These are phyloP conservation scores for Lagerstroemia speciosa DNA, from an alignment of 345 rosid species.

Conservation along the genomic window DNA sequence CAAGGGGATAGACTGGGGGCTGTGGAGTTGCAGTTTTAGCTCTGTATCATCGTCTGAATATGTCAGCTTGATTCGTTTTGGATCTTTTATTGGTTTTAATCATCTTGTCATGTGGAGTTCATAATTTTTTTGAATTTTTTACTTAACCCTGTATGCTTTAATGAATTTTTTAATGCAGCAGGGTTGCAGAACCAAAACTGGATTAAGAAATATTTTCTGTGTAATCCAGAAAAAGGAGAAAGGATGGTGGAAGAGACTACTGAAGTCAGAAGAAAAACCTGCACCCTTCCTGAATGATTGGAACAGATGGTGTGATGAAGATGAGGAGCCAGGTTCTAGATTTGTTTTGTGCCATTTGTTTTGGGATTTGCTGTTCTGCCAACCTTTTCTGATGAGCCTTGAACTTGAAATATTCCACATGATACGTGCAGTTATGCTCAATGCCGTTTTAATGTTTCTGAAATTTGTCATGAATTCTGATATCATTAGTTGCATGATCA, in stretches of 20 bases:
- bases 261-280: conserved; percentile 78
- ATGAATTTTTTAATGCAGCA: conserved; percentile 20
- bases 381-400: background rate
- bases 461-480: background rate
- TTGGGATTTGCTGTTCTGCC: background rate
- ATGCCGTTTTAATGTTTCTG: background rate
- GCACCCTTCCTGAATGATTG: conserved; percentile 98
- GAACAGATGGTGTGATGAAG: conserved; percentile 99
- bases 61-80: background rate
- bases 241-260: conserved; percentile 88
- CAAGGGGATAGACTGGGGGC: background rate
- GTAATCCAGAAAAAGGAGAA: conserved; percentile 72
- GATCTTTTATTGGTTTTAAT: background rate
- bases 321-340: conserved; percentile 61
- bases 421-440: background rate
- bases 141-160: background rate
- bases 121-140: background rate
- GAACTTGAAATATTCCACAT: background rate
- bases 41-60: background rate
- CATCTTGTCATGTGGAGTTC: background rate
- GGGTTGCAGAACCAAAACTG: conserved; percentile 70
- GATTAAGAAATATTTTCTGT: conserved; percentile 81
- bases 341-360: background rate
- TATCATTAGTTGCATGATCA: background rate
- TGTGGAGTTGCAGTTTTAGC: background rate